phyloP scores from a whole-genome alignment of 768 basidiomycete genomes.

The Mycena leptocephala region DNA sequence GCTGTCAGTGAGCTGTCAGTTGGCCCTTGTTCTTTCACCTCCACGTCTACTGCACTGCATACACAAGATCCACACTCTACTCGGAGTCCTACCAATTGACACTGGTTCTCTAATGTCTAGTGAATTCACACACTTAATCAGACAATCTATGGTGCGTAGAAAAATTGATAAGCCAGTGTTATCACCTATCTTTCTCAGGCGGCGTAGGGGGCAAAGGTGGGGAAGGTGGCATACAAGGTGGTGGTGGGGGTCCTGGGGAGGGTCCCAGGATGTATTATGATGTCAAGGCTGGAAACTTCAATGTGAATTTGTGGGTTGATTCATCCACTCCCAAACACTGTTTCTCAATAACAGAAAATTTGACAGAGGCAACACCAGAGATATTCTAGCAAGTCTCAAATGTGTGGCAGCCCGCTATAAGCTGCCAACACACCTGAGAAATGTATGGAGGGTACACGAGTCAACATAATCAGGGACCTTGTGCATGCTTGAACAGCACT shows the following conservation, averaged over 20 bases:
- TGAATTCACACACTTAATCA: background rate
- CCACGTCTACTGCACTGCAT: too few relatives aligned
- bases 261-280: background rate
- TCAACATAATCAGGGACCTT: background rate
- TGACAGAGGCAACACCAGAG: background rate
- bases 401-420: too few relatives aligned
- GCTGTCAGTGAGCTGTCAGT: constrained; percentile 1
- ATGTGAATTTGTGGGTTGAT: background rate
- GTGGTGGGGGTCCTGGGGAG: background rate
- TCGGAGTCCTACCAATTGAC: too few relatives aligned
- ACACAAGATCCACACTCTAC: too few relatives aligned
- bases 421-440: too few relatives aligned
- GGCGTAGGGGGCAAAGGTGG: background rate
- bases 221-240: background rate
- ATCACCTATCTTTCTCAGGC: background rate
- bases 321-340: background rate
- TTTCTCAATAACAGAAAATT: background rate
- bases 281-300: background rate
- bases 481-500: background rate
- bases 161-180: background rate
- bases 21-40: too few relatives aligned
- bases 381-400: too few relatives aligned
- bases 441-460: background rate
- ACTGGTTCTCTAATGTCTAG: background rate
- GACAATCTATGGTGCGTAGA: background rate